Evolutionary conservation across 176 grass and related monocot species (phyloP).

Genomic region (Oryza rufipogon): DNA sequence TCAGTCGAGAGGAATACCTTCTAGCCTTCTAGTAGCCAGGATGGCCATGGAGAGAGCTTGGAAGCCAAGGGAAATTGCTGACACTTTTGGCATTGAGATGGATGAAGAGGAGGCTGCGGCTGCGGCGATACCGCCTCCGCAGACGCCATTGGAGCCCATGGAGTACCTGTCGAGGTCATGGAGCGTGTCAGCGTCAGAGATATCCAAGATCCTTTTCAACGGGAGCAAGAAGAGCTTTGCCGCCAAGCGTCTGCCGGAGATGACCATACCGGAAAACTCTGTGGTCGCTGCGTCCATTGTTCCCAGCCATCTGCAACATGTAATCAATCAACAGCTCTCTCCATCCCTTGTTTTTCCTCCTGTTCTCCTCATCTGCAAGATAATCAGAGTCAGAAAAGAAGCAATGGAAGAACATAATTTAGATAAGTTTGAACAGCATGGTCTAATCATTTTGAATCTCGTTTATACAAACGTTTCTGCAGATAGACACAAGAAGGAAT

Average conservation of each 20-base stretch:
- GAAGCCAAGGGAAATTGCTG: slow-evolving; percentile 42
- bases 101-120: slow-evolving; percentile 40
- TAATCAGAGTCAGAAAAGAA: background rate
- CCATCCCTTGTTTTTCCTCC: background rate
- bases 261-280: slow-evolving; percentile 61
- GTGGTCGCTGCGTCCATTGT: slow-evolving; percentile 50
- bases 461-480: slow-evolving; percentile 13
- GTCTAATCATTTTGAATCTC: background rate
- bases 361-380: background rate
- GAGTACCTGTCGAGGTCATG: slow-evolving; percentile 81
- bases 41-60: slow-evolving; percentile 53
- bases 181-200: slow-evolving; percentile 87
- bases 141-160: slow-evolving; percentile 83
- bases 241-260: slow-evolving; percentile 49
- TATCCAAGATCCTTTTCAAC: slow-evolving; percentile 62
- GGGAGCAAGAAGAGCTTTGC: slow-evolving; percentile 57
- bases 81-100: slow-evolving; percentile 27
- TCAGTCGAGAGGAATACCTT: background rate
- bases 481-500: slow-evolving; percentile 29
- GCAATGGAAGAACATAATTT: background rate
- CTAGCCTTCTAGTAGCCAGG: background rate
- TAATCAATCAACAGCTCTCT: slow-evolving; percentile 30
- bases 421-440: background rate
- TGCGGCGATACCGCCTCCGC: slow-evolving; percentile 61
- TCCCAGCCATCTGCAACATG: slow-evolving; percentile 35